Evolutionary conservation across 1,284 basidiomycete species (phyloP).

Genomic region (Puccinia coronata): DNA sequence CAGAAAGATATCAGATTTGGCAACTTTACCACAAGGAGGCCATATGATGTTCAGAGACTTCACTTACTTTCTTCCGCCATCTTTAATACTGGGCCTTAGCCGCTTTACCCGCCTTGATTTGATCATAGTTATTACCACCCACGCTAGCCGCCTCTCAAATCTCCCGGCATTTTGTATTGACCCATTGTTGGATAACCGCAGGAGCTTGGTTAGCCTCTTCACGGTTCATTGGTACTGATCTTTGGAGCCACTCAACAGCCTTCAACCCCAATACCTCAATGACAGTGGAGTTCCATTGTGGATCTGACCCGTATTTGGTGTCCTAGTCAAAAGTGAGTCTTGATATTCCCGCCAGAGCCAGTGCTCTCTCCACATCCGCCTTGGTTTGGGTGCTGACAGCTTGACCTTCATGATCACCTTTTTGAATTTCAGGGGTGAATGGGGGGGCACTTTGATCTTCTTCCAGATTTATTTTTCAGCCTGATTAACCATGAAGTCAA

Average conservation of each 20-base stretch:
- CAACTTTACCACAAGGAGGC: not conserved
- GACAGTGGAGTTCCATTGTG: too few relatives aligned
- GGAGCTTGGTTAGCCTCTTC: too few relatives aligned
- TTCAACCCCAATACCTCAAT: too few relatives aligned
- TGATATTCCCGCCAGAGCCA: too few relatives aligned
- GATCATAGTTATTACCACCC: not conserved
- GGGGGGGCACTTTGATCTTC: not conserved
- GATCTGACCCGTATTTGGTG: too few relatives aligned
- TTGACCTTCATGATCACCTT: too few relatives aligned
- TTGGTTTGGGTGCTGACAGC: too few relatives aligned
- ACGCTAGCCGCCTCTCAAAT: not conserved
- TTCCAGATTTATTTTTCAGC: slow-evolving; percentile 6
- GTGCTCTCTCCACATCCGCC: too few relatives aligned
- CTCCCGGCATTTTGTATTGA: not conserved
- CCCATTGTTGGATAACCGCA: too few relatives aligned
- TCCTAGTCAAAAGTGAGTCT: too few relatives aligned
- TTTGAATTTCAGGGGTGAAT: too few relatives aligned
- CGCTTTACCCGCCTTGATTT: not conserved
- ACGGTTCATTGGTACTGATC: not conserved
- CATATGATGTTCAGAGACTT: not conserved
- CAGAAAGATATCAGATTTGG: not conserved
- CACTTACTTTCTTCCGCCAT: not conserved
- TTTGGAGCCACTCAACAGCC: not conserved
- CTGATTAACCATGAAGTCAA: not conserved
- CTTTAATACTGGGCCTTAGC: not conserved